These are phyloP conservation scores for Fraxinus pennsylvanica DNA, from an alignment of 257 asterid genomes.

Conservation along the genomic window DNA sequence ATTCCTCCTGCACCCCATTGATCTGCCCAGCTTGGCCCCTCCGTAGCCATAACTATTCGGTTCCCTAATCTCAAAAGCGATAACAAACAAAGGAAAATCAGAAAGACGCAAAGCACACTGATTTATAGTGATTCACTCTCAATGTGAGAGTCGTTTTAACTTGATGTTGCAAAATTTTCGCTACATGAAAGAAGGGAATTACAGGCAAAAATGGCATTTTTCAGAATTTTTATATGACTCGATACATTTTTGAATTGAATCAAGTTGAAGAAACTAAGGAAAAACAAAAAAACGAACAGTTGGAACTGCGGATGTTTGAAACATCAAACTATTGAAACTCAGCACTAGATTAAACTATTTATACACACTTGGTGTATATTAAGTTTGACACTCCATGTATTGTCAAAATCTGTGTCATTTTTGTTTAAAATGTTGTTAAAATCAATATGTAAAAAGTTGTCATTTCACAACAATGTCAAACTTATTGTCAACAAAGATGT, in stretches of 20 bases:
- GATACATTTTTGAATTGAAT: background rate
- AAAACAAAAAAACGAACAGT: background rate
- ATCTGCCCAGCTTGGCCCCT: constrained; percentile 93
- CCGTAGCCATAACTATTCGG: constrained; percentile 47
- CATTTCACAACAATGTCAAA: too few species aligned
- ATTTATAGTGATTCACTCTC: too few species aligned
- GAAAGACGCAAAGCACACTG: background rate
- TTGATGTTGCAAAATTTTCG: too few species aligned
- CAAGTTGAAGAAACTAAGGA: background rate
- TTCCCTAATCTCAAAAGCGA: constrained; percentile 10
- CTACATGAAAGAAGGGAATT: background rate
- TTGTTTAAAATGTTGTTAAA: too few species aligned
- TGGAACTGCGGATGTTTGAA: background rate
- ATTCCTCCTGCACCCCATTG: constrained; percentile 96
- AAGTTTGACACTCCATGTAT: too few species aligned
- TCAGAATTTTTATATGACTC: too few species aligned
- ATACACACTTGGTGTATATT: too few species aligned
- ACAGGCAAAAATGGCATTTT: background rate
- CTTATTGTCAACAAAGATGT: too few species aligned
- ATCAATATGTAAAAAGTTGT: too few species aligned
- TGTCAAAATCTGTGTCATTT: too few species aligned
- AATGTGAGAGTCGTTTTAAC: too few species aligned
- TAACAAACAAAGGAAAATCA: background rate
- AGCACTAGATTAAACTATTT: too few species aligned
- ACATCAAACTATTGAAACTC: background rate